Evolutionary conservation across 176 grass and related monocot genomes (phyloP), one percentile per base, ranked within the genome.

Genomic region (Eragrostis curvula): DNA sequence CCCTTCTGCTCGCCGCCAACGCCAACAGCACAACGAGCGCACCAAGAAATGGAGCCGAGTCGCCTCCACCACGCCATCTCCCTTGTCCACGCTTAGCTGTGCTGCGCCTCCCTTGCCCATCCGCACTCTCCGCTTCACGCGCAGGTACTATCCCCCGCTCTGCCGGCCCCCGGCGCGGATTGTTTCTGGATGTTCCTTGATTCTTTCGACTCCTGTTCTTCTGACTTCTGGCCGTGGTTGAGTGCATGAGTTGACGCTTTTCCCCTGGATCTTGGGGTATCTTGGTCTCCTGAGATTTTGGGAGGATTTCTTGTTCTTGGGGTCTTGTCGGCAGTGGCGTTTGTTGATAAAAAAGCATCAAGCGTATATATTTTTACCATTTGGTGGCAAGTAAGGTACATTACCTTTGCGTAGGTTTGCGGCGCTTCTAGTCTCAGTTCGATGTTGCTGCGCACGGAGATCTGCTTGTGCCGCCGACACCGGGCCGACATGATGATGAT

Each of bases 31-130:
- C 84, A 82, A 68, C 44, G 49, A 45, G 44, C 47, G 64, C 68
- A 83, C 58, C 74, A 12, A 27, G 64, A 61, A 86, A 85, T 85
- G 83, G 88, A 77, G 83, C 72, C 12, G 57, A 42, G 72, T 56
- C 46, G 70, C 2, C 64, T 50, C 77, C 32, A 32, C 56, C 23
- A n/a, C 71, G 17, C 4, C 36, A 29, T 45, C 75, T 29, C 50
- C 47, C 66, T 21, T 25, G 46, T 30, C 57, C 45, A 12, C 58
- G 40, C 64, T 49, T 84, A 88, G 82, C 28, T 3, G 16, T 56
- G 8, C 48, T 5, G 20, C 48, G 36, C n/a, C 15, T 21, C 13
- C 3, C 59, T 24, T 16, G 0, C 68, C 8, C 72, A 17, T 21
- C 25, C 18, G 66, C 73, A 8, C 5, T 20, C 79, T 51, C 12